phyloP scores from a whole-genome alignment of 768 basidiomycete genomes.

The Auriscalpium vulgare region DNA sequence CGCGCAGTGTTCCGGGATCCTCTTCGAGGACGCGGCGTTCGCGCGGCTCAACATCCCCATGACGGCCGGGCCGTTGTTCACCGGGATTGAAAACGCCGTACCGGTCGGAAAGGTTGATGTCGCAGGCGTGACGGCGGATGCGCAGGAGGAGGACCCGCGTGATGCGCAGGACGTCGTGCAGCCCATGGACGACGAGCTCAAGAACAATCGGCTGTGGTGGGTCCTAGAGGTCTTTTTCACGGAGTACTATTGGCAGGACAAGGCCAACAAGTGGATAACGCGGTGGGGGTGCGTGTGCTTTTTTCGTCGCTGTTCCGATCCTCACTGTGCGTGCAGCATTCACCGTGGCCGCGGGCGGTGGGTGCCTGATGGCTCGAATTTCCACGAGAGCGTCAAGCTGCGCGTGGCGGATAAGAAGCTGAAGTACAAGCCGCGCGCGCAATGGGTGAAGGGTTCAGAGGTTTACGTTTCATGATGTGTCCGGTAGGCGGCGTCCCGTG shows the following conservation, averaged over 20 bases:
- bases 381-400: slow-evolving; percentile 57
- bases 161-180: slow-evolving; percentile 54
- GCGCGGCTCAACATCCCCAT: slow-evolving; percentile 3
- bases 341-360: slow-evolving; percentile 52
- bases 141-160: slow-evolving; percentile 20
- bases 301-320: not conserved
- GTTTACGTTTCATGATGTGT: slow-evolving; percentile 33
- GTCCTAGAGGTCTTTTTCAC: slow-evolving; percentile 58
- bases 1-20: not conserved
- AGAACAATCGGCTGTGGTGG: slow-evolving; percentile 39
- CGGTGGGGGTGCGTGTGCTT: slow-evolving; percentile 38
- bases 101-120: not conserved
- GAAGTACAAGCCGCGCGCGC: slow-evolving; percentile 53
- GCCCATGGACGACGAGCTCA: slow-evolving; percentile 43
- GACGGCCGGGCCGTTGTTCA: not conserved
- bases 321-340: slow-evolving; percentile 24
- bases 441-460: slow-evolving; percentile 39
- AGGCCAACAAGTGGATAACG: slow-evolving; percentile 45
- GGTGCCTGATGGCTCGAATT: slow-evolving; percentile 42
- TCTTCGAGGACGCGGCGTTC: slow-evolving; percentile 4
- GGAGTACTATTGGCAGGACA: slow-evolving; percentile 48
- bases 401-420: slow-evolving; percentile 43
- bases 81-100: not conserved
- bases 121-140: not conserved
- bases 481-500: too few relatives aligned